These are phyloP conservation scores for Hypoxylon cercidicola DNA, from an alignment of 495 filamentous ascomycete genomes.

Conservation along the genomic window DNA sequence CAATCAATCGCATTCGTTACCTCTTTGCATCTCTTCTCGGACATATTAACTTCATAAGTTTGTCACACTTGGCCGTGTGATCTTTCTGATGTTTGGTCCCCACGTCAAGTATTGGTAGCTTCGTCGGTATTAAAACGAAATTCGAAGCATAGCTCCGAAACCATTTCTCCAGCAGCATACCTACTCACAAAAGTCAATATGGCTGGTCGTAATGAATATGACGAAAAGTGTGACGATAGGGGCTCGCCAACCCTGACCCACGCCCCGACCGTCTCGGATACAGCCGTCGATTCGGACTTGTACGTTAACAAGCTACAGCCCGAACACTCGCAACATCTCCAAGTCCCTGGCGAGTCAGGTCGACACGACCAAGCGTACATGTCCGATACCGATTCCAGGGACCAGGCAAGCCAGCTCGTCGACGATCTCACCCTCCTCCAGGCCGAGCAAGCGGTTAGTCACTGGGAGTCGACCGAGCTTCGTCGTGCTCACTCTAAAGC, in stretches of 20 bases:
- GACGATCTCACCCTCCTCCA: constrained; percentile 88
- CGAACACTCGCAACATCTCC: constrained; percentile 32
- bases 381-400: constrained; percentile 51
- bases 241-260: constrained; percentile 38
- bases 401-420: constrained; percentile 76
- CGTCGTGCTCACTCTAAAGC: constrained; percentile 50
- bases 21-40: neutral
- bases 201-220: constrained; percentile 31
- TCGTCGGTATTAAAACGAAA: neutral
- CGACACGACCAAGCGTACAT: constrained; percentile 25
- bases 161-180: neutral
- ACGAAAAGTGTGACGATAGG: constrained; percentile 44
- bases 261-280: constrained; percentile 42
- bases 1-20: constrained; percentile 22
- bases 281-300: constrained; percentile 36
- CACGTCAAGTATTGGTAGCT: constrained; percentile 1
- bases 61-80: too few species aligned
- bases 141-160: neutral
- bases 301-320: constrained; percentile 33
- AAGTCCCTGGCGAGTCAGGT: constrained; percentile 28
- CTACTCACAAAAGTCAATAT: constrained; percentile 16
- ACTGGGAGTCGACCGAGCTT: constrained; percentile 57
- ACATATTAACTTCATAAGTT: too few species aligned
- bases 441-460: constrained; percentile 77
- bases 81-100: neutral